phyloP scores from a whole-genome alignment of 1,284 basidiomycete species.

The Heterobasidion irregulare region DNA sequence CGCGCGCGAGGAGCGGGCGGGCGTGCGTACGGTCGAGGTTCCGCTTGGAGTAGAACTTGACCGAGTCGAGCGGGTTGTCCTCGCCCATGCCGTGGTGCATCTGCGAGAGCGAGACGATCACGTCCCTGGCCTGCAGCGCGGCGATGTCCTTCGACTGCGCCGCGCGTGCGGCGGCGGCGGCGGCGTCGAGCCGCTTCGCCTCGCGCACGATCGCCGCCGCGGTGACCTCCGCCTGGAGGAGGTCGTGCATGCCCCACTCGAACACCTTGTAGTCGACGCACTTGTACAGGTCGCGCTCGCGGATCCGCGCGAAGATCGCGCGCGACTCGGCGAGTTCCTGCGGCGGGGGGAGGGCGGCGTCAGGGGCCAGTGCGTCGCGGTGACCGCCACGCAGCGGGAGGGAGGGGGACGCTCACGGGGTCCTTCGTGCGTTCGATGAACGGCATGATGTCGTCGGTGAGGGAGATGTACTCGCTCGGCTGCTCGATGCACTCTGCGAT shows the following conservation, averaged over 20 bases:
- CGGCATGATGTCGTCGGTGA: conserved; percentile 60
- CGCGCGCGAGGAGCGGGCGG: neutral
- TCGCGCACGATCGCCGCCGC: conserved; percentile 44
- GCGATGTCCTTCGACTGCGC: conserved; percentile 24
- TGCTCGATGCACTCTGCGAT: conserved; percentile 50
- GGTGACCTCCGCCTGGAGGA: conserved; percentile 40
- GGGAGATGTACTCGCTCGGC: conserved; percentile 48
- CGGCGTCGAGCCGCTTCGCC: conserved; percentile 22
- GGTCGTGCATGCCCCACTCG: conserved; percentile 32
- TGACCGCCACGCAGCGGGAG: neutral
- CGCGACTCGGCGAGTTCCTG: conserved; percentile 55
- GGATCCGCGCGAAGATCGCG: conserved; percentile 51
- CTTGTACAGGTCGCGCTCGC: conserved; percentile 56
- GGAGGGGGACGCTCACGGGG: conserved; percentile 27
- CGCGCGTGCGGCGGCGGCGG: neutral
- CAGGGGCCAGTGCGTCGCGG: neutral
- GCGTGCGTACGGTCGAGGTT: conserved; percentile 41
- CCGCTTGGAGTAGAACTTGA: conserved; percentile 70
- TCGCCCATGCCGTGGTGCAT: conserved; percentile 73
- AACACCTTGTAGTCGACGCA: conserved; percentile 62
- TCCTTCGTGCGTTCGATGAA: conserved; percentile 45
- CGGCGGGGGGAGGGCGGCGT: neutral
- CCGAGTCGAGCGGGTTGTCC: conserved; percentile 55
- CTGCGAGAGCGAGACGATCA: conserved; percentile 52
- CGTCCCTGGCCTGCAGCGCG: conserved; percentile 27